phyloP scores from a whole-genome alignment of 148 eudicot genomes.

The Dianthus caryophyllus region DNA sequence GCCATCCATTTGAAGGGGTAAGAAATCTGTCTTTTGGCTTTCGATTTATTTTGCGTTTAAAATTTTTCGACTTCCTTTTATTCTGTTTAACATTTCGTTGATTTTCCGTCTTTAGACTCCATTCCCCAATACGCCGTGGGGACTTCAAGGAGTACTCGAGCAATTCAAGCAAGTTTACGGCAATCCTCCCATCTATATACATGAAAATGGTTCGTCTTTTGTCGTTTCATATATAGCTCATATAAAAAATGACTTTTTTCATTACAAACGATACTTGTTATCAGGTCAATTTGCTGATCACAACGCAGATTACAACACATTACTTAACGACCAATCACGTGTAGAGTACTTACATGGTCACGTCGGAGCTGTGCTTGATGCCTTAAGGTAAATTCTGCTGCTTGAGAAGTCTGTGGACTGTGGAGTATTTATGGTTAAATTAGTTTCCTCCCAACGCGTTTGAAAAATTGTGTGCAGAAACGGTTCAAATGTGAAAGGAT shows the following conservation, averaged over 20 bases:
- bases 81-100: not conserved
- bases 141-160: constrained; percentile 35
- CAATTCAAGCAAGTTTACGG: constrained; percentile 40
- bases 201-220: constrained; percentile 48
- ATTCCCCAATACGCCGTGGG: constrained; percentile 26
- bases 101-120: not conserved
- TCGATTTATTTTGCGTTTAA: not conserved
- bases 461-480: constrained; percentile 30
- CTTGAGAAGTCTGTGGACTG: too few relatives aligned
- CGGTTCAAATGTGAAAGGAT: constrained; percentile 54
- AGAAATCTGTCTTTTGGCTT: constrained; percentile 5
- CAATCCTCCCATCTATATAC: constrained; percentile 46
- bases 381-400: constrained; percentile 35
- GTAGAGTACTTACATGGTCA: constrained; percentile 41
- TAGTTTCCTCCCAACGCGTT: too few relatives aligned
- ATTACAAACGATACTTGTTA: not conserved
- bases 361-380: constrained; percentile 44
- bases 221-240: not conserved
- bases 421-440: too few relatives aligned
- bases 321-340: constrained; percentile 34
- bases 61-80: not conserved
- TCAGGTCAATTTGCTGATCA: constrained; percentile 34
- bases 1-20: constrained; percentile 13
- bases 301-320: constrained; percentile 14
- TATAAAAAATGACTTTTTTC: not conserved